A percentile compares a stretch with the other conserved stretches of the same genome.
Evolutionary conservation across 2,329 filamentous ascomycete genomes (phyloP).

Genomic region (Calonectria hawksworthii): DNA sequence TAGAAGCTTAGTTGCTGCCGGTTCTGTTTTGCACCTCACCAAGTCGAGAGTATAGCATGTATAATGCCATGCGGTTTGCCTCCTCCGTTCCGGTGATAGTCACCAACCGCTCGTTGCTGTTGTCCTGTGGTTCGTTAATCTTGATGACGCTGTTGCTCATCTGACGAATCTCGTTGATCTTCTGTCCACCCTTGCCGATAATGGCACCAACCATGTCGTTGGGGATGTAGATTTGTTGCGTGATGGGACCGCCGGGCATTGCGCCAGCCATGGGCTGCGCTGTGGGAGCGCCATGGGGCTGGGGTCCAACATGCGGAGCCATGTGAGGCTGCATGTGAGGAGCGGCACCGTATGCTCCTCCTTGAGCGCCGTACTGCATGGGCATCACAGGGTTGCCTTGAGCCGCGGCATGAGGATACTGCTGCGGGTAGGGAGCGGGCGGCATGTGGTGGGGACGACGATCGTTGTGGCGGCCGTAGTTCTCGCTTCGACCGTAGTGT

Average conservation of each 20-base stretch:
- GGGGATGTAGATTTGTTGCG: constrained; percentile 98
- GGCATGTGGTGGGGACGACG: constrained; percentile 81
- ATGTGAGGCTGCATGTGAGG: constrained; percentile 82
- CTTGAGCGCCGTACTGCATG: constrained; percentile 85
- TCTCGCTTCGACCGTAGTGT: constrained; percentile 92
- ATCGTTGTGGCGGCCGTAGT: constrained; percentile 81
- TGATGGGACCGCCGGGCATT: constrained; percentile 76
- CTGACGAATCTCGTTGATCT: constrained; percentile 99
- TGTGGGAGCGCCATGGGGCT: constrained; percentile 75
- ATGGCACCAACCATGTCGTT: constrained; percentile 99
- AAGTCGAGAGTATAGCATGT: constrained; percentile 98
- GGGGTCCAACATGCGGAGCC: constrained; percentile 69
- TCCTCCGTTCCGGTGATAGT: constrained; percentile 98
- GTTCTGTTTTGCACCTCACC: constrained; percentile 70
- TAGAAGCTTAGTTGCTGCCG: constrained; percentile 45
- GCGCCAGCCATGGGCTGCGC: constrained; percentile 81
- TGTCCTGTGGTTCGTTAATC: constrained; percentile 99
- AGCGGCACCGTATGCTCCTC: constrained; percentile 82
- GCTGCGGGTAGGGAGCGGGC: constrained; percentile 79
- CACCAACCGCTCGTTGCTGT: constrained; percentile 97
- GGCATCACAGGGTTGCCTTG: constrained; percentile 74
- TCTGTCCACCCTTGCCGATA: constrained; percentile 97
- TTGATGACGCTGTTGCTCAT: constrained; percentile 98
- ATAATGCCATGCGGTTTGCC: constrained; percentile 99
- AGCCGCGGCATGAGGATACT: constrained; percentile 75